phyloP scores from a whole-genome alignment of 306 rosid genomes.

The Quercus dentata region DNA sequence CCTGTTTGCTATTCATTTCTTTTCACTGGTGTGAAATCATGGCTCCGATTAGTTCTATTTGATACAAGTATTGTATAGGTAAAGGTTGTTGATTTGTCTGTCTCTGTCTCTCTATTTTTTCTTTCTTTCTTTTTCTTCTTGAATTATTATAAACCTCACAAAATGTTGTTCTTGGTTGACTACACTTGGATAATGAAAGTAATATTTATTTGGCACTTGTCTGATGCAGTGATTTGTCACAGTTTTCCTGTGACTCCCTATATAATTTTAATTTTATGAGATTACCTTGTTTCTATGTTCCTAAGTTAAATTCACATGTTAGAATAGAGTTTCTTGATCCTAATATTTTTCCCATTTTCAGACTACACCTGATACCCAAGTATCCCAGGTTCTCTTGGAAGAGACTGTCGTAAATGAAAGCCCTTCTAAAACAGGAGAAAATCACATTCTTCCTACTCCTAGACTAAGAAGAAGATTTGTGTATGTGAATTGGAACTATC shows the following conservation, averaged over 20 bases:
- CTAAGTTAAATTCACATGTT: neutral
- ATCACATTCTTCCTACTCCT: constrained; percentile 42
- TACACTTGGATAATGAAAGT: neutral
- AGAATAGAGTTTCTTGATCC: neutral
- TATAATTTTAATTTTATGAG: neutral
- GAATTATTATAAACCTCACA: neutral
- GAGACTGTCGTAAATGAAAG: constrained; percentile 35
- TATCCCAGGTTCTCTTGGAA: constrained; percentile 38
- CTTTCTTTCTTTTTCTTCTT: neutral
- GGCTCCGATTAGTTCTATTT: neutral
- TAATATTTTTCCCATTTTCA: constrained; percentile 24
- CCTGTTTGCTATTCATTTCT: neutral
- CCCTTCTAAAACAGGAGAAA: constrained; percentile 42
- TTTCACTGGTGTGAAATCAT: neutral
- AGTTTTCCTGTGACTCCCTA: neutral
- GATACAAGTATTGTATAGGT: neutral
- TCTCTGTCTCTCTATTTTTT: neutral
- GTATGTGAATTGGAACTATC: constrained; percentile 36
- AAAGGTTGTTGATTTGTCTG: neutral
- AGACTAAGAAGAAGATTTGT: constrained; percentile 77
- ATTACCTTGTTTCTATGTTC: neutral
- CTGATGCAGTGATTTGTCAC: neutral
- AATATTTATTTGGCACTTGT: neutral
- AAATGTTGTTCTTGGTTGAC: neutral
- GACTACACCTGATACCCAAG: constrained; percentile 40